Conservation (phyloP, 1,284 basidiomycete species). For the Cryptococcus amylolentus region DNA sequence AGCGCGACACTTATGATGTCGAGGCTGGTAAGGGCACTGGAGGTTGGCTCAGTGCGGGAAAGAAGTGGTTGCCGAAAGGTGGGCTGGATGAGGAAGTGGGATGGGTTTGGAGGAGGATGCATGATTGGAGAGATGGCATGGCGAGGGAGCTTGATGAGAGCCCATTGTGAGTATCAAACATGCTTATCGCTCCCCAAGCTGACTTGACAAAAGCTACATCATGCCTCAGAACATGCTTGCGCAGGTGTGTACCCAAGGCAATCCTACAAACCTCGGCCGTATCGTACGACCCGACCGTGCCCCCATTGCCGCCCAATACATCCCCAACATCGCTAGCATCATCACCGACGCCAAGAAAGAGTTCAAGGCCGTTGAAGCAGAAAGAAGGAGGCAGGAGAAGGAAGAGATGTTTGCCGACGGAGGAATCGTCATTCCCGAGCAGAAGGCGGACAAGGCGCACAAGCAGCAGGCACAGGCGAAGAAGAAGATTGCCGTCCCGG, state of each 20-base stretch:
- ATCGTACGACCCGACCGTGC: conserved; percentile 9
- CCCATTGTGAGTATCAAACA: conserved; percentile 57
- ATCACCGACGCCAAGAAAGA: conserved; percentile 8
- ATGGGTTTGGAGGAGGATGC: conserved; percentile 69
- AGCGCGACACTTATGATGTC: conserved; percentile 65
- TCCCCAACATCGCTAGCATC: conserved; percentile 58
- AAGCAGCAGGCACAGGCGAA: too few species aligned
- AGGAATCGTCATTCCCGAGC: too few species aligned
- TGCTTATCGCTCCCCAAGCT: not conserved
- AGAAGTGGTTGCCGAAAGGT: conserved; percentile 67
- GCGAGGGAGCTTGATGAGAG: conserved; percentile 87
- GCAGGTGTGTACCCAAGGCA: conserved; percentile 6
- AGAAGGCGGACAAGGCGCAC: too few species aligned
- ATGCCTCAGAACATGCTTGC: conserved; percentile 65
- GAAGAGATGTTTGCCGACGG: too few species aligned
- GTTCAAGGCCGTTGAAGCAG: not conserved
- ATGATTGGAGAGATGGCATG: conserved; percentile 78
- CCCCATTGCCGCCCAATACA: conserved; percentile 48
- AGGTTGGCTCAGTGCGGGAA: conserved; percentile 74
- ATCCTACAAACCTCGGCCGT: conserved; percentile 5
- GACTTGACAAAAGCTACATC: conserved; percentile 46
- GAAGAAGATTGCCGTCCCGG: not conserved
- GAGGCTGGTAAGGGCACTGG: conserved; percentile 61
- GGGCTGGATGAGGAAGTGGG: conserved; percentile 54
- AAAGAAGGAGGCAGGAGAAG: too few species aligned